Conservation (phyloP, 371 early-diverging fungal species). For the Batrachochytrium dendrobatidis region DNA sequence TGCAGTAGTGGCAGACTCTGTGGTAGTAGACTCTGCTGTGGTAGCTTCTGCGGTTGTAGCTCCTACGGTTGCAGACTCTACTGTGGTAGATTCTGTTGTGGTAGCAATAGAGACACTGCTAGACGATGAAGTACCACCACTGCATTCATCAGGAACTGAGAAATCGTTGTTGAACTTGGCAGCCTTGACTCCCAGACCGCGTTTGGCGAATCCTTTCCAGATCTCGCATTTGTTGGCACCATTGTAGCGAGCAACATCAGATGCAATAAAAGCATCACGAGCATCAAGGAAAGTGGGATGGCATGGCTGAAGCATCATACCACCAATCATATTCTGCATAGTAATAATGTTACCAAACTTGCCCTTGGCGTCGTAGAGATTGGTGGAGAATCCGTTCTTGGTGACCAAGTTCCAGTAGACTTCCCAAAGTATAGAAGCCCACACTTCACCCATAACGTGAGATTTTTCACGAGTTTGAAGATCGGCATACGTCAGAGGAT, state of each 20-base stretch:
- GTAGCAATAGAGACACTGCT: constrained; percentile 83
- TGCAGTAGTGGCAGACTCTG: too few species aligned
- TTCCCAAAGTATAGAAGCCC: constrained; percentile 63
- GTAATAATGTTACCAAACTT: constrained; percentile 20
- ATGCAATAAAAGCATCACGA: too few species aligned
- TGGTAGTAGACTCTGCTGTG: too few species aligned
- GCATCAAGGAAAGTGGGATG: constrained; percentile 29
- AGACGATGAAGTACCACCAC: too few species aligned
- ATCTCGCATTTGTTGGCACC: too few species aligned
- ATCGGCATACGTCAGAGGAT: constrained; percentile 21
- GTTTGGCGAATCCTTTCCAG: too few species aligned
- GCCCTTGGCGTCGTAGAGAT: not conserved
- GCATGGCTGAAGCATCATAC: constrained; percentile 30
- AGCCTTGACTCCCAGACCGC: too few species aligned
- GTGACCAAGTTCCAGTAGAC: constrained; percentile 77
- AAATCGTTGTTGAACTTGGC: too few species aligned
- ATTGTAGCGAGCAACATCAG: too few species aligned
- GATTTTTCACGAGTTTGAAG: constrained; percentile 14
- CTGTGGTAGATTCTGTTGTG: constrained; percentile 89
- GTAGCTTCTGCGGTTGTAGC: constrained; percentile 76
- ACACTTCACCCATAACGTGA: constrained; percentile 35
- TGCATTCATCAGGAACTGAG: too few species aligned
- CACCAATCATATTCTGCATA: constrained; percentile 19
- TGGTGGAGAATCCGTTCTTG: constrained; percentile 48
- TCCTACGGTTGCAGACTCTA: constrained; percentile 64